phyloP scores from a whole-genome alignment of 257 asterid genomes.

The Salvia miltiorrhiza region DNA sequence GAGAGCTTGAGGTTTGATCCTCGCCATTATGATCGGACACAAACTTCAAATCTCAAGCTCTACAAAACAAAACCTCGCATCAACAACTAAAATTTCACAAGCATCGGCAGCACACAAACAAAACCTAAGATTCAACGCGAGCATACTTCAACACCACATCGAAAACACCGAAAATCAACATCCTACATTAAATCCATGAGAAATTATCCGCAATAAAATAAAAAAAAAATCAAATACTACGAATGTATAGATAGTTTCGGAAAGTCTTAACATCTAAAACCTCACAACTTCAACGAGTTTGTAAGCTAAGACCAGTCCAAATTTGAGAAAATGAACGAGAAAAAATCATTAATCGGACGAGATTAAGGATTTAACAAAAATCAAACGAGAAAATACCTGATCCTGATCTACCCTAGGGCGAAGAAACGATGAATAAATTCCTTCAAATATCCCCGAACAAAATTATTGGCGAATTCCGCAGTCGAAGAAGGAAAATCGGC shows the following conservation, averaged over 20 bases:
- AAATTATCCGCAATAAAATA: not conserved
- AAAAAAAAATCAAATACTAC: slow-evolving; percentile 12
- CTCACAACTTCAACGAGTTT: not conserved
- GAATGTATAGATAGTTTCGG: not conserved
- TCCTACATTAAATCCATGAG: not conserved
- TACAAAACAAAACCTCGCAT: slow-evolving; percentile 23
- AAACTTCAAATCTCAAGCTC: slow-evolving; percentile 33
- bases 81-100: slow-evolving; percentile 5
- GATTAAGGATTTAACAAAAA: not conserved
- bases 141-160: slow-evolving; percentile 16
- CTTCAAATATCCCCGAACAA: not conserved
- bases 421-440: not conserved
- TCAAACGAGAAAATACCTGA: slow-evolving; percentile 24
- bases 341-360: slow-evolving; percentile 1
- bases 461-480: slow-evolving; percentile 17
- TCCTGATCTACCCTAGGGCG: slow-evolving; percentile 41
- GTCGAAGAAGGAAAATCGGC: not conserved
- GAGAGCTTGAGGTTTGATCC: slow-evolving; percentile 62
- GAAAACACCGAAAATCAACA: slow-evolving; percentile 13
- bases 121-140: slow-evolving; percentile 22
- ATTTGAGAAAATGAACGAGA: not conserved
- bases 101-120: slow-evolving; percentile 14
- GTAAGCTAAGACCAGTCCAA: slow-evolving; percentile 11
- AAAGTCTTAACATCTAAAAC: not conserved
- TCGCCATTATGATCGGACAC: slow-evolving; percentile 38